Base-by-base conservation (phyloP, 805 yeast genomes). In the Candida coleopterorum region DNA sequence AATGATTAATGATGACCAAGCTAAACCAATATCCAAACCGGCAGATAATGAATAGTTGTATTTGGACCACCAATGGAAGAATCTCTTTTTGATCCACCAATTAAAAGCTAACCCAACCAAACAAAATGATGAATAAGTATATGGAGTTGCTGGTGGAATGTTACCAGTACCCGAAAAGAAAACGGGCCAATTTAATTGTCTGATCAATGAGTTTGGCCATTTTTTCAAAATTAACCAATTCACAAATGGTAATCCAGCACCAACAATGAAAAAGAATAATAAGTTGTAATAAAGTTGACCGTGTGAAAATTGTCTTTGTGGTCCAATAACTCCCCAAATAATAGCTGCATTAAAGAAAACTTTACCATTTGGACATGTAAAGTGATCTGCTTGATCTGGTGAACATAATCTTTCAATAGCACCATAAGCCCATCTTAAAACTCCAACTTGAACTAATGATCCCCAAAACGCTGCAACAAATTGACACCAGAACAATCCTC, bases 111-210 rank as follows among this genome's bases (percentile, higher is more conserved):
- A 42, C n/a, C 58, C 56, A 32, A 48, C 52, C 17, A 49, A 43
- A 43, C 78, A 72, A 61, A 72, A 80, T 6, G 76, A 57, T 22
- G 74, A 69, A 55, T 78, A 79, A 53, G 78, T 79, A 55, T 79
- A 80, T 20, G 84, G 78, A 4, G 87, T 79, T 25, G 85, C 81
- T 28, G 90, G 89, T 11, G 90, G 89, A 47, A 81, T 75, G 46
- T 69, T 66, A 30, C 79, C 80, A n/a, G 70, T 60, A 46, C 71
- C 72, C 11, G 64, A 53, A 53, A 66, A 66, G 56, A 66, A 66
- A 31, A 66, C 65, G 9, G 68, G 66, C 64, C 66, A 55, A 48
- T 56, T 50, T 46, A 58, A 44, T 55, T 54, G 55, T 34, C 44
- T 48, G 30, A 52, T 44, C 31, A 55, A 57, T 18, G 58, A 51